Evolutionary conservation across 495 filamentous ascomycete genomes (phyloP), one percentile per base, ranked within the genome.

Genomic region (Penicillium dipodomyicola): DNA sequence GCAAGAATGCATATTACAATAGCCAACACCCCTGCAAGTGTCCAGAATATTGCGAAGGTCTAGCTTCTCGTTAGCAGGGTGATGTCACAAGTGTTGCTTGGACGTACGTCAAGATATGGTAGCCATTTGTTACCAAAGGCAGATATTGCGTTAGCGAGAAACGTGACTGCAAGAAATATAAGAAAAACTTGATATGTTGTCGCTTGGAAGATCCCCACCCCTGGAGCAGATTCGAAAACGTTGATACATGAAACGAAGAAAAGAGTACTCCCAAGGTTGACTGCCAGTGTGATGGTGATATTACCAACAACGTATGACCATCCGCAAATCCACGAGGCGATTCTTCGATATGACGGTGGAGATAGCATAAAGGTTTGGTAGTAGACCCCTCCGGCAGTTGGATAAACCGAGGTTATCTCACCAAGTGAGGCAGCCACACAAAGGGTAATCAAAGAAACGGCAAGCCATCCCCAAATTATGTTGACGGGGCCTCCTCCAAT

Each of bases 261-360:
- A 10, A 64, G 61, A 8, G 64, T 51, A 11, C 61, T 64, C 1
- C 64, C 64, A 25, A 77, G 68, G 17, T 71, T 72, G 9, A 70
- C 69, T 15, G 67, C 72, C 1, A 74, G 70, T 0, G 72, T 72
- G 1, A 76, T 65, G 14, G 72, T 72, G 30, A 87, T 82, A 78
- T 85, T 88, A 4, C 84, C 86, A 15, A 80, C 80, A 19, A 86
- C 78, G 58, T 84, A 87, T 54, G 87, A 80, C 86, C 86, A 89
- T 12, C 86, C 86, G 4, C 82, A 84, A 15, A 81, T 80, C 77
- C 82, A 89, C 19, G 78, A 81, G 14, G 87, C 69, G n/a, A 84
- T 65, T 8, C 80, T 76, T 11, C 78, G 80, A 73, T 79, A 87
- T 29, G 63, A 65, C 53, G 67, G 72, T 59, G 67, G 59, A 4